Percentiles rank a stretch among this genome's conserved stretches.
Conservation (phyloP, 176 grass and related monocot species). For the Avena eriantha region DNA sequence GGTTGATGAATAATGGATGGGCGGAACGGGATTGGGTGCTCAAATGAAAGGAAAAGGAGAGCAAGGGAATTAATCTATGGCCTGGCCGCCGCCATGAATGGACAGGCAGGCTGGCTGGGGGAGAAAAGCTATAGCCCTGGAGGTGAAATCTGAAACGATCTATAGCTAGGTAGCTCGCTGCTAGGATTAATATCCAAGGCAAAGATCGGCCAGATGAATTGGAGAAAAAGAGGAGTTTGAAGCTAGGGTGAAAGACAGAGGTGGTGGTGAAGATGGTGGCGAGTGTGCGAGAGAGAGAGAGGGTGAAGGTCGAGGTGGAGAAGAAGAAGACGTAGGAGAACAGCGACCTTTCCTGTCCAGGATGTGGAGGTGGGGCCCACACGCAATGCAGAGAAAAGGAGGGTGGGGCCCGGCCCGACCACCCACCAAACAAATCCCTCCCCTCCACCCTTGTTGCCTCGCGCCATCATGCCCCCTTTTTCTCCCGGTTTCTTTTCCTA, state of each 20-base stretch:
- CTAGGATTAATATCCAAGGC: neutral
- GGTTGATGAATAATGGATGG: constrained; percentile 32
- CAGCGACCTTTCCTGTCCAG: constrained; percentile 44
- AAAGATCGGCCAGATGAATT: neutral
- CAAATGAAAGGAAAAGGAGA: neutral
- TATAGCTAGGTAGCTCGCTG: neutral
- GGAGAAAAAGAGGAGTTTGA: neutral
- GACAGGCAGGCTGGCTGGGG: neutral
- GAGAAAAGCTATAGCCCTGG: neutral
- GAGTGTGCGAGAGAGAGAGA: neutral
- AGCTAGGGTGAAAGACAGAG: constrained; percentile 32
- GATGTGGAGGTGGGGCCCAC: constrained; percentile 30
- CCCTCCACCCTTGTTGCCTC: constrained; percentile 43
- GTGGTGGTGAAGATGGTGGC: neutral
- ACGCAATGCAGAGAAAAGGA: neutral
- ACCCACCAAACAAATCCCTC: constrained; percentile 62
- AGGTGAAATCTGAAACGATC: constrained; percentile 1
- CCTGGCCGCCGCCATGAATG: constrained; percentile 34
- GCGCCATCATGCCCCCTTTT: constrained; percentile 50
- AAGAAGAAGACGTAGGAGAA: constrained; percentile 59
- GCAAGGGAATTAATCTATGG: constrained; percentile 15
- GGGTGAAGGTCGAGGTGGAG: neutral
- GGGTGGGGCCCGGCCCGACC: constrained; percentile 27
- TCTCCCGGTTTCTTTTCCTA: neutral
- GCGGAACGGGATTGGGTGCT: constrained; percentile 42